phyloP scores from a whole-genome alignment of 2,329 filamentous ascomycete species.

The Monosporascus sp. region DNA sequence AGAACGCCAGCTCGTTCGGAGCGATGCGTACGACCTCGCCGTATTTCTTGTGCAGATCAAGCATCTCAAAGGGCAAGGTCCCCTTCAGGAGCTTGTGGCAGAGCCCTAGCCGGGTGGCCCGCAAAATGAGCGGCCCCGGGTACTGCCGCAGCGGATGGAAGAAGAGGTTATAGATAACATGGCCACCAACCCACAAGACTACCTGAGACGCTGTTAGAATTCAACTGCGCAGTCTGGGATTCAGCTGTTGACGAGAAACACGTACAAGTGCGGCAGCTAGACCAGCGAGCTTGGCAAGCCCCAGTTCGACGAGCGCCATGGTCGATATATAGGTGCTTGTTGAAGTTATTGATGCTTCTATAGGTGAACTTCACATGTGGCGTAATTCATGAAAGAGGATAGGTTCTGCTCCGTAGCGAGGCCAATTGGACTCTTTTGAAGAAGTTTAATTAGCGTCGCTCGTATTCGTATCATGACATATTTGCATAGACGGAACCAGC shows the following conservation, averaged over 20 bases:
- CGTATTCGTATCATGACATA: not conserved
- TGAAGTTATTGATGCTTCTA: not conserved
- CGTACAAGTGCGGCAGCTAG: not conserved
- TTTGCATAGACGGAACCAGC: no score
- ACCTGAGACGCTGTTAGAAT: not conserved
- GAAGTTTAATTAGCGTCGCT: not conserved
- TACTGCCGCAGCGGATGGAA: constrained; percentile 17
- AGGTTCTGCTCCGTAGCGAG: not conserved
- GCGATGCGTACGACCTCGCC: constrained; percentile 34
- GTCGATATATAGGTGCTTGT: not conserved
- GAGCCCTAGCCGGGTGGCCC: constrained; percentile 3
- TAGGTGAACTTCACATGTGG: not conserved
- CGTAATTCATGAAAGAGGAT: not conserved
- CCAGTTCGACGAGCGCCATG: not conserved
- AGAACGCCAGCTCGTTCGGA: constrained; percentile 35
- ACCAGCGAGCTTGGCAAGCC: not conserved
- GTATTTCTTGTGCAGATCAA: constrained; percentile 26
- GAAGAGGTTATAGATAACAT: constrained; percentile 14
- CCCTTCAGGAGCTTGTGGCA: constrained; percentile 6
- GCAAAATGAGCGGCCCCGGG: constrained; percentile 15
- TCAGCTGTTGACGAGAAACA: not conserved
- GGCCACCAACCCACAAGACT: constrained; percentile 1
- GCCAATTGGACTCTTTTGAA: not conserved
- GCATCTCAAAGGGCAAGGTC: constrained; percentile 9
- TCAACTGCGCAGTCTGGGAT: not conserved